phyloP scores from a whole-genome alignment of 2,329 filamentous ascomycete genomes.

The Lachnum nothofagi region DNA sequence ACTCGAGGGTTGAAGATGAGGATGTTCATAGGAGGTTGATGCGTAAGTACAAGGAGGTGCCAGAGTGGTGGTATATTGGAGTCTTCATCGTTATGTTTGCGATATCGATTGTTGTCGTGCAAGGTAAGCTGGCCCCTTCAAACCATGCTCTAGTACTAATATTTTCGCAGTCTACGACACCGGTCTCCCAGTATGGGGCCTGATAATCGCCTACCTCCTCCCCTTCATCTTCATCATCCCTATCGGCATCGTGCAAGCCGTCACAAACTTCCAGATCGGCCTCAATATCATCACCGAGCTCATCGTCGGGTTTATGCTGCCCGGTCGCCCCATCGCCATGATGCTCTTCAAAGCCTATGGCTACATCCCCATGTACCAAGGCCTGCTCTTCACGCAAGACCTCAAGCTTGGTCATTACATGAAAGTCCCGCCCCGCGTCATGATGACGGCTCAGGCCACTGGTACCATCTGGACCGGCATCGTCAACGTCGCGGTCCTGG shows the following conservation, averaged over 20 bases:
- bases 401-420: conserved; percentile 51
- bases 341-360: conserved; percentile 75
- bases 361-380: conserved; percentile 45
- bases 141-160: background rate
- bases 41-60: conserved; percentile 49
- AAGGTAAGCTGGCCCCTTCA: background rate
- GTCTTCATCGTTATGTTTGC: conserved; percentile 47
- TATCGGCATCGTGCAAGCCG: conserved; percentile 40
- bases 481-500: conserved; percentile 60
- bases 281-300: conserved; percentile 47
- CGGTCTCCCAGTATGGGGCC: conserved; percentile 33
- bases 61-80: conserved; percentile 52
- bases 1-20: conserved; percentile 35
- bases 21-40: conserved; percentile 53
- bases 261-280: conserved; percentile 46
- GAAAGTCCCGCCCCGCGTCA: conserved; percentile 57
- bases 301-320: conserved; percentile 44
- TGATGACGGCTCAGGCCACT: conserved; percentile 62
- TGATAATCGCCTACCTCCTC: conserved; percentile 31
- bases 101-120: conserved; percentile 26
- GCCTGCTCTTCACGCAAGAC: conserved; percentile 44
- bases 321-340: conserved; percentile 63
- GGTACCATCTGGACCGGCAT: conserved; percentile 63
- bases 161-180: conserved; percentile 12
- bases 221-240: conserved; percentile 30